Percentiles rank a stretch among this genome's conserved stretches.
These are phyloP conservation scores for Leucogyrophana mollusca DNA, from an alignment of 768 basidiomycete species.

Conservation along the genomic window DNA sequence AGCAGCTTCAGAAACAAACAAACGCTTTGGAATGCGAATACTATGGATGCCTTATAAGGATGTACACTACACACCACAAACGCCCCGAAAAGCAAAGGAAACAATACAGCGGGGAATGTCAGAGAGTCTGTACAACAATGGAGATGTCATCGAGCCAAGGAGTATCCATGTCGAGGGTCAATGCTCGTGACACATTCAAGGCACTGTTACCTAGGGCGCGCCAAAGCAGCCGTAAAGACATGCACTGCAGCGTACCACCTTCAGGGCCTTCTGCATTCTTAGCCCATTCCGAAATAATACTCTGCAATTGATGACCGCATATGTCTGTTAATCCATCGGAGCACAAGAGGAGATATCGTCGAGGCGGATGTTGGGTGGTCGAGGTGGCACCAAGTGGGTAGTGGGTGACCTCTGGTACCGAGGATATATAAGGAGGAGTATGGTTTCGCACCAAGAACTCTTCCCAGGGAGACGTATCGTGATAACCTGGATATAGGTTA, in stretches of 20 bases:
- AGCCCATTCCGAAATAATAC: slow-evolving; percentile 54
- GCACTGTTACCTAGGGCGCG: slow-evolving; percentile 57
- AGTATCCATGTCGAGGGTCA: slow-evolving; percentile 63
- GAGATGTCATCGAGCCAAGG: slow-evolving; percentile 72
- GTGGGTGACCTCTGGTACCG: slow-evolving; percentile 63
- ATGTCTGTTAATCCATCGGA: slow-evolving; percentile 69
- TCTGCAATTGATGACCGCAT: slow-evolving; percentile 48
- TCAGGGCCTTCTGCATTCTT: slow-evolving; percentile 35
- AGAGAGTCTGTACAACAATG: slow-evolving; percentile 58
- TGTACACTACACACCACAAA: slow-evolving; percentile 1
- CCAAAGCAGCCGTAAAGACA: slow-evolving; percentile 58
- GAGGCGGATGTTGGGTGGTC: slow-evolving; percentile 17
- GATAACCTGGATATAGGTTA: slow-evolving; percentile 61
- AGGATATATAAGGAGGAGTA: slow-evolving; percentile 66
- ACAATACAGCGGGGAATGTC: not conserved
- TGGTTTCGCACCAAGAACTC: slow-evolving; percentile 60
- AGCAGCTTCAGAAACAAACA: slow-evolving; percentile 4
- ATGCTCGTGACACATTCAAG: slow-evolving; percentile 50
- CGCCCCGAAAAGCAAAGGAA: slow-evolving; percentile 5
- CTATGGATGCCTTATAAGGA: slow-evolving; percentile 3
- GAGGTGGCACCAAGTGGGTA: slow-evolving; percentile 39
- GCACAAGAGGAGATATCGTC: slow-evolving; percentile 59
- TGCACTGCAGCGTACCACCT: slow-evolving; percentile 10
- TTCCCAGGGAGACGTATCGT: slow-evolving; percentile 63
- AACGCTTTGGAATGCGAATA: slow-evolving; percentile 1